Percentiles rank a stretch among this genome's conserved stretches.
Conservation (phyloP, 352 stramenopile genomes). For the Phytophthora litchii region DNA sequence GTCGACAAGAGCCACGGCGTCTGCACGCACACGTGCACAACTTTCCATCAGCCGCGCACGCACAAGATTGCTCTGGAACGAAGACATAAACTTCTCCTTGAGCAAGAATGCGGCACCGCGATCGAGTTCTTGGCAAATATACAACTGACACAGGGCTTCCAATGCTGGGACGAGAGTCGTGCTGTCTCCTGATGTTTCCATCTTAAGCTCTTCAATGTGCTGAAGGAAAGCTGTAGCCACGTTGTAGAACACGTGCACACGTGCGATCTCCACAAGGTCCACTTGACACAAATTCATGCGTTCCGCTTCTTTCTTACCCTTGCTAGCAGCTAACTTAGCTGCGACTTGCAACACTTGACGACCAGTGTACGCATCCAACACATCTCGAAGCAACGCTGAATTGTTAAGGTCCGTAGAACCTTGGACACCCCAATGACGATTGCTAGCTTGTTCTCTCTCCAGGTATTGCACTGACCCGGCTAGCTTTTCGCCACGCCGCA, state of each 20-base stretch:
- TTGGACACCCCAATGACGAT: conserved; percentile 41
- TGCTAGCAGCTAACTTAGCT: conserved; percentile 36
- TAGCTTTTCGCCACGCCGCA: conserved; percentile 54
- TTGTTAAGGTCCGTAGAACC: conserved; percentile 40
- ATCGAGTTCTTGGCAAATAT: conserved; percentile 79
- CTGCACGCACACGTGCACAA: conserved; percentile 55
- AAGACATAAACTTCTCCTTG: conserved; percentile 61
- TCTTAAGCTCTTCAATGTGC: conserved; percentile 54
- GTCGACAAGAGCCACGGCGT: conserved; percentile 76
- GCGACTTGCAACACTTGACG: conserved; percentile 51
- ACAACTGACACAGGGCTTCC: conserved; percentile 71
- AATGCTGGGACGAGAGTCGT: conserved; percentile 55
- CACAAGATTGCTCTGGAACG: conserved; percentile 58
- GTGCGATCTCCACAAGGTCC: conserved; percentile 70
- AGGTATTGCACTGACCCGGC: conserved; percentile 71
- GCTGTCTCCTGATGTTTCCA: conserved; percentile 7
- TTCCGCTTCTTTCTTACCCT: conserved; percentile 40
- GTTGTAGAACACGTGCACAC: conserved; percentile 81
- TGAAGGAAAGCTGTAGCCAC: conserved; percentile 65
- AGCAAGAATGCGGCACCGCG: conserved; percentile 59
- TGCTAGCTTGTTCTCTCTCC: conserved; percentile 36
- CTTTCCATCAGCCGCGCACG: conserved; percentile 41
- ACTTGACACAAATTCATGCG: conserved; percentile 77
- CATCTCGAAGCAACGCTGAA: conserved; percentile 38
- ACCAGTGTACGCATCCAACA: conserved; percentile 61